Evolutionary conservation across 2,329 filamentous ascomycete genomes (phyloP).

Genomic region (Fusarium circinatum): DNA sequence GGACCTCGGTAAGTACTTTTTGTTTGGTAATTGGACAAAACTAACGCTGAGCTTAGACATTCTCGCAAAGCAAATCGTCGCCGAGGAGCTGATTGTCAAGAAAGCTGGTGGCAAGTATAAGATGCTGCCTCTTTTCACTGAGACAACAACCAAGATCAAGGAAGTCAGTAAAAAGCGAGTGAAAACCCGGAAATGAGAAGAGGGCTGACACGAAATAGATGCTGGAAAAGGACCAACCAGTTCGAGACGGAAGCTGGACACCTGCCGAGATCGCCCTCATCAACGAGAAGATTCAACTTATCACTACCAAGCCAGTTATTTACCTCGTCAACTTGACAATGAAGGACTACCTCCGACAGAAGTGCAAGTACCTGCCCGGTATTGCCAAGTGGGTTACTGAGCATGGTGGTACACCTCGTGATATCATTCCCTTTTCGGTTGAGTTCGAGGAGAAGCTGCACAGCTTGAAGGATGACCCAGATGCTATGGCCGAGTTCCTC

Average conservation of each 20-base stretch:
- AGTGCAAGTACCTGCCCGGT: slow-evolving; percentile 56
- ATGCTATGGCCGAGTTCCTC: slow-evolving; percentile 49
- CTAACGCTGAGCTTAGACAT: slow-evolving; percentile 46
- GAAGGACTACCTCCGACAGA: slow-evolving; percentile 59
- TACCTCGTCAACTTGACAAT: slow-evolving; percentile 59
- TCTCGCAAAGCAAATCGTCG: slow-evolving; percentile 51
- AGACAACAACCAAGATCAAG: slow-evolving; percentile 55
- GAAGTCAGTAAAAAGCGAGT: slow-evolving; percentile 26
- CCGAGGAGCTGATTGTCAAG: slow-evolving; percentile 53
- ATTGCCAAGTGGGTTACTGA: slow-evolving; percentile 59
- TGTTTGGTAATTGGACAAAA: rapidly evolving
- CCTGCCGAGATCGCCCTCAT: slow-evolving; percentile 56
- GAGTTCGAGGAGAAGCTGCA: slow-evolving; percentile 58
- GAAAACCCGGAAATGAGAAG: rapidly evolving
- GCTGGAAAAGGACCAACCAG: slow-evolving; percentile 54
- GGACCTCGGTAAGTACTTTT: slow-evolving; percentile 43
- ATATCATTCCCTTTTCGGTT: slow-evolving; percentile 57
- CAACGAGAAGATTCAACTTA: slow-evolving; percentile 58
- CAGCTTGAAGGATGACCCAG: slow-evolving; percentile 51
- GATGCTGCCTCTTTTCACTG: slow-evolving; percentile 57
- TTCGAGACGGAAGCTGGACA: slow-evolving; percentile 56
- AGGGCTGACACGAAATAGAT: slow-evolving; percentile 41
- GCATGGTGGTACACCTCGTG: slow-evolving; percentile 53
- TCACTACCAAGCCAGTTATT: slow-evolving; percentile 58
- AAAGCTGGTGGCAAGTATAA: slow-evolving; percentile 58